Evolutionary conservation across 169 alveolate species (phyloP).

Genomic region (Plasmodium vivax): DNA sequence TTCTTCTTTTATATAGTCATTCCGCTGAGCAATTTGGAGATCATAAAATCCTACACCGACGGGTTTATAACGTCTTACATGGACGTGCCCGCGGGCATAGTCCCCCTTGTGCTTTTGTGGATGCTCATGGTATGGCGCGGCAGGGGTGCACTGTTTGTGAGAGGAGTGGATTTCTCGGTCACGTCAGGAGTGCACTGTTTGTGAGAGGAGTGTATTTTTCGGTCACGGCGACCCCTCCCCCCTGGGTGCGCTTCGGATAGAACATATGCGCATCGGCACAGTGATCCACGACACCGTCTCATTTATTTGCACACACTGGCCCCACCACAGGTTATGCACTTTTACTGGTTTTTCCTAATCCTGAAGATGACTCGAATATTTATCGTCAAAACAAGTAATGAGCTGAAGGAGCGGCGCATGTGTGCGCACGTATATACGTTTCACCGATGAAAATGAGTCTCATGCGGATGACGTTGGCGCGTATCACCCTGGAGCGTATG

Average conservation of each 20-base stretch:
- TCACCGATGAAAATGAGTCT: not conserved
- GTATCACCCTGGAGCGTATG: not conserved
- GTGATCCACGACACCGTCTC: not conserved
- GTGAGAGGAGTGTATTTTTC: not conserved
- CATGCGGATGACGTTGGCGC: not conserved
- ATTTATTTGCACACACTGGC: not conserved
- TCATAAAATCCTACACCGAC: conserved; percentile 37
- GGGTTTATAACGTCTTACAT: conserved; percentile 44
- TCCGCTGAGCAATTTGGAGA: conserved; percentile 37
- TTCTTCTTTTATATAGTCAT: conserved; percentile 48
- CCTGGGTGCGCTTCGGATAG: not conserved
- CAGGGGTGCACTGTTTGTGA: not conserved
- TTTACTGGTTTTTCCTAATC: conserved; percentile 62
- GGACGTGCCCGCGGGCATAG: conserved; percentile 50
- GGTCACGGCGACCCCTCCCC: not conserved
- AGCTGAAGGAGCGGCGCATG: not conserved
- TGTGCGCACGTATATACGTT: not conserved
- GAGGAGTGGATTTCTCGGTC: not conserved
- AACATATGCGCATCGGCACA: not conserved
- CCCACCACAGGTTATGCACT: conserved; percentile 39
- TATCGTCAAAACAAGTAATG: conserved; percentile 32
- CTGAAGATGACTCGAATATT: conserved; percentile 53
- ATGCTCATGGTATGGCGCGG: conserved; percentile 32
- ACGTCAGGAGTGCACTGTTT: not conserved
- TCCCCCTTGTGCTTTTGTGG: conserved; percentile 40